Percentiles rank a stretch among this genome's conserved stretches.
phyloP scores from a whole-genome alignment of 495 filamentous ascomycete species.

The Pseudoneurospora amorphoporcata region DNA sequence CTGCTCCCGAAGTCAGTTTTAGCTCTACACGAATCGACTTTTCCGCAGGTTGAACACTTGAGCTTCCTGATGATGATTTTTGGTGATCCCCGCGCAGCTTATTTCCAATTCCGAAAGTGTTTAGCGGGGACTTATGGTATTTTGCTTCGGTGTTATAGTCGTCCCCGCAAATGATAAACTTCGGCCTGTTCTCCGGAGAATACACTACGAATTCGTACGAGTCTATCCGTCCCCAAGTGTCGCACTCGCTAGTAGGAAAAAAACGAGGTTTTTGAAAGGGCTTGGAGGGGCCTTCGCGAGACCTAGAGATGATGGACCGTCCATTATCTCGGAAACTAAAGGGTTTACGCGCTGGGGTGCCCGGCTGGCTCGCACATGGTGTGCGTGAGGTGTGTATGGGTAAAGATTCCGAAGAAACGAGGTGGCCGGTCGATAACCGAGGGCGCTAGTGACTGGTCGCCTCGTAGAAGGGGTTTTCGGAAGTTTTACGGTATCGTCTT shows the following conservation, averaged over 20 bases:
- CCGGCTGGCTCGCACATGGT: background rate
- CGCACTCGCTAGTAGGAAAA: background rate
- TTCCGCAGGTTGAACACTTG: background rate
- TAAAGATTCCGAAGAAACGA: background rate
- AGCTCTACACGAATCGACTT: background rate
- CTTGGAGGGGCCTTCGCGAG: background rate
- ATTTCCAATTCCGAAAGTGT: background rate
- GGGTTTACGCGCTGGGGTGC: background rate
- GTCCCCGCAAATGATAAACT: background rate
- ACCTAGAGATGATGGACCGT: background rate
- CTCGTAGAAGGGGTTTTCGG: background rate
- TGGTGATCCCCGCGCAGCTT: background rate
- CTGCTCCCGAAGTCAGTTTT: background rate
- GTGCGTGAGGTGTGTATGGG: background rate
- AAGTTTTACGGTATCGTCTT: background rate
- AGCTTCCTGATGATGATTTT: background rate
- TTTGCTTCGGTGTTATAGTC: background rate
- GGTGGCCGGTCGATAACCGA: background rate
- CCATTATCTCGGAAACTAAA: background rate
- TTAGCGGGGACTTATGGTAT: background rate
- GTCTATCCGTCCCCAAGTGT: background rate
- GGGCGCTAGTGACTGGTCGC: background rate
- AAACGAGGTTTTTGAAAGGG: background rate
- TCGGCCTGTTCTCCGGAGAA: background rate
- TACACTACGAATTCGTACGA: background rate